phyloP scores from a whole-genome alignment of 768 basidiomycete species.

The Scleroderma citrinum region DNA sequence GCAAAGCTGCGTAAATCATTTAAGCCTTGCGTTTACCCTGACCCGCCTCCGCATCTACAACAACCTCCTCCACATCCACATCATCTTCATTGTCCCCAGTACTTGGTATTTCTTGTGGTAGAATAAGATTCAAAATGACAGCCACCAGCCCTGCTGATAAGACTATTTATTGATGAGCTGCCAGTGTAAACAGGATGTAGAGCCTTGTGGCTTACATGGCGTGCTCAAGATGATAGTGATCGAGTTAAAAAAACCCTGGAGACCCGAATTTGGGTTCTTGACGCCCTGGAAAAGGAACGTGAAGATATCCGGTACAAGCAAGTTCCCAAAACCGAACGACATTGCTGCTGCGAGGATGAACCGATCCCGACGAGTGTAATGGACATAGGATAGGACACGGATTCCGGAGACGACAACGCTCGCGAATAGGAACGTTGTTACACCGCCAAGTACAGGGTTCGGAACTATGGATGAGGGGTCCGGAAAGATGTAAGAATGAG shows the following conservation, averaged over 20 bases:
- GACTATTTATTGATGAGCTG: constrained; percentile 31
- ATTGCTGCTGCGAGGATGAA: constrained; percentile 67
- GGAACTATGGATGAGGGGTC: constrained; percentile 41
- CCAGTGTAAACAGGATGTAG: not conserved
- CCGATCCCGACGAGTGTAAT: constrained; percentile 58
- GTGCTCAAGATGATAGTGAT: constrained; percentile 78
- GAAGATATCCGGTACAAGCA: constrained; percentile 61
- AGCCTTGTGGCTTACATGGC: constrained; percentile 52
- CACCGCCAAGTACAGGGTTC: constrained; percentile 75
- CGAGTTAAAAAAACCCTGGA: constrained; percentile 66
- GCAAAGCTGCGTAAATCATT: too few species aligned
- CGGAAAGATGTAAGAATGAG: not conserved
- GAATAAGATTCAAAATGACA: constrained; percentile 49
- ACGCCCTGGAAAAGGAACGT: constrained; percentile 67
- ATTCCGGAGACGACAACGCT: constrained; percentile 66
- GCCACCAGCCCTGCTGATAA: constrained; percentile 54
- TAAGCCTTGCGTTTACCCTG: not conserved
- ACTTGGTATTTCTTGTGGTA: constrained; percentile 35
- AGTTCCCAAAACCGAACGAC: constrained; percentile 64
- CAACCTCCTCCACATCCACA: constrained; percentile 17
- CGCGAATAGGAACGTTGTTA: constrained; percentile 84
- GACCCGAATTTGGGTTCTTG: constrained; percentile 41
- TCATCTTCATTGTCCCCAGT: constrained; percentile 16
- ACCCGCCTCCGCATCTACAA: constrained; percentile 16
- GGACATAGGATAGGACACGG: constrained; percentile 56